Base-by-base conservation (phyloP, 768 basidiomycete species). In the Ramaria sp. region DNA sequence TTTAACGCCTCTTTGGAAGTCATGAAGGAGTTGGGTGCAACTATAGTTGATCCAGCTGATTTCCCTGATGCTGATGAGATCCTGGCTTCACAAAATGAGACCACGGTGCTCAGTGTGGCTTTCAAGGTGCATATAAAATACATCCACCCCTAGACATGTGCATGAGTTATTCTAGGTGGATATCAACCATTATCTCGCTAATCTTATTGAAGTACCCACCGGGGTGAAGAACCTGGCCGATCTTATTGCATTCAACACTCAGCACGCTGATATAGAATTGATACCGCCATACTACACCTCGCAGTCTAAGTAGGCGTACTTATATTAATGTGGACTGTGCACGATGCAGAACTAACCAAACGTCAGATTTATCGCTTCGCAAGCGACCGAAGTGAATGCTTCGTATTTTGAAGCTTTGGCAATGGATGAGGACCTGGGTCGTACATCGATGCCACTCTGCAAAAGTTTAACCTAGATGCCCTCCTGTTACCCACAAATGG, bases 371-470 rank as follows among this genome's bases (percentile, higher is more conserved):
- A 62, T 60, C 38, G 47, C 17, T 19, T 33, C 61, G 20, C 48
- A 61, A 34, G 57, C 60, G 7, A 68, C 62, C 38, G 61, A 50
- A 58, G 61, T 59, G 57, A 68, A 72, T 53, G 57, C 65, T 12
- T 63, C 69, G 0, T 82, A 70, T 55, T 75, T 75, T 55, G 63
- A 70, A 24, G 71, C 79, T 0, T 67, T 82, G 7, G 70, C 72
- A 1, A 70, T 68, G 34, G 69, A 79, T 57, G 67, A 71, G 39
- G 76, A 75, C 1, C 68, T 82, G 4, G 80, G 80, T 2, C 71
- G 73, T 31, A 74, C 9, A 82, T 83, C 22, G 80, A 83, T 56
- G 78, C 75, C 1, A 72, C 71, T 1, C 66, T 83, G 22, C 67
- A 77, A 53, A 60, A 68, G 51, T 71, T 73, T 54, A 67, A 73